phyloP scores from a whole-genome alignment of 176 grass and related monocot genomes.

The Hordeum marinum region DNA sequence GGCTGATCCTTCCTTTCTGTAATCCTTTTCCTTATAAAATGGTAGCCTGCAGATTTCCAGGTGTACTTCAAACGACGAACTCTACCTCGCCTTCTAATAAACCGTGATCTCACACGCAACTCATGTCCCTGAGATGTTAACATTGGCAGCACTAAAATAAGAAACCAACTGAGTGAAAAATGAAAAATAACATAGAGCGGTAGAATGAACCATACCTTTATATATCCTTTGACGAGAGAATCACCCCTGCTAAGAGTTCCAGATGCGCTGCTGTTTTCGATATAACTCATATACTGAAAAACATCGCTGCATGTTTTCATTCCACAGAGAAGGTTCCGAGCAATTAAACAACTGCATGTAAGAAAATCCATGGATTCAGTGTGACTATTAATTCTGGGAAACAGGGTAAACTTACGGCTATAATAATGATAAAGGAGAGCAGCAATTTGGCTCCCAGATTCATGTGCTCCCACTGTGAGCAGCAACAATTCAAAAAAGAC shows the following conservation, averaged over 20 bases:
- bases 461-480: background rate
- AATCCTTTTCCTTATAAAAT: conserved; percentile 94
- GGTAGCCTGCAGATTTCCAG: conserved; percentile 92
- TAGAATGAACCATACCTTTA: conserved; percentile 42
- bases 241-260: conserved; percentile 58
- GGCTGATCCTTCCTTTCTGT: conserved; percentile 94
- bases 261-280: conserved; percentile 59
- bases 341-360: conserved; percentile 75
- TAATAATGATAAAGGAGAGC: background rate
- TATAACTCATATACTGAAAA: conserved; percentile 82
- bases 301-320: conserved; percentile 95
- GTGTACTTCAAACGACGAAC: conserved; percentile 91
- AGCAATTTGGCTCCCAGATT: background rate
- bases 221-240: conserved; percentile 91
- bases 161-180: background rate
- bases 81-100: conserved; percentile 76
- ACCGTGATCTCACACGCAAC: conserved; percentile 67
- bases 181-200: background rate
- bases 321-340: conserved; percentile 86
- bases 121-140: conserved; percentile 55
- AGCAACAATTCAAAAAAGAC: background rate
- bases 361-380: conserved; percentile 27
- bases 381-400: conserved; percentile 13
- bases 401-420: background rate
- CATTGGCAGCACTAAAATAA: conserved; percentile 28